Evolutionary conservation across 305 asterid genomes (phyloP).

Genomic region (Fraxinus xanthoxyloides): DNA sequence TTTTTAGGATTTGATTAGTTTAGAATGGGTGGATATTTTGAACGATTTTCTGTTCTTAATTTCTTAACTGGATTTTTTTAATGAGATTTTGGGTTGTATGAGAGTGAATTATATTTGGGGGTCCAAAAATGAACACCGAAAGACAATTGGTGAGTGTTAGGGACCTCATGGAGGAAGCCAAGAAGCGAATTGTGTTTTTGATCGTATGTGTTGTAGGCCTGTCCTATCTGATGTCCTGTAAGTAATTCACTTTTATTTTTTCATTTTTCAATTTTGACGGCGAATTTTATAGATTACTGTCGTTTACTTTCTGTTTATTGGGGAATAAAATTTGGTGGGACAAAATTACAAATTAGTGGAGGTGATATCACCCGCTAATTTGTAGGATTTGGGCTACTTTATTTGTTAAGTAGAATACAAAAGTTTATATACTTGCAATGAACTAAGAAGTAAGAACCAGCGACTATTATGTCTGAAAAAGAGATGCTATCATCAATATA

Average conservation of each 20-base stretch:
- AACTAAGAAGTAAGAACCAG: not conserved
- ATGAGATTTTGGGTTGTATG: slow-evolving; percentile 27
- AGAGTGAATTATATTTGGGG: slow-evolving; percentile 22
- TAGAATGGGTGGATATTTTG: not conserved
- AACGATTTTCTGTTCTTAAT: not conserved
- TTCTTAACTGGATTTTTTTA: slow-evolving; percentile 17
- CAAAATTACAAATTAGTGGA: not conserved
- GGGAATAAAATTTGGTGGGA: not conserved
- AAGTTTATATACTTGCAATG: not conserved
- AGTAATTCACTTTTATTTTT: slow-evolving; percentile 26
- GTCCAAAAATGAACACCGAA: slow-evolving; percentile 48
- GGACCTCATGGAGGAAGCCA: slow-evolving; percentile 62
- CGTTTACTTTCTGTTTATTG: not conserved
- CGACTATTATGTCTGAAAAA: not conserved
- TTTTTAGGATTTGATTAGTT: slow-evolving; percentile 20
- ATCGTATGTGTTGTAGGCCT: slow-evolving; percentile 53
- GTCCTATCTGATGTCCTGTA: slow-evolving; percentile 63
- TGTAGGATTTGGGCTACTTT: not conserved
- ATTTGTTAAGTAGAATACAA: not conserved
- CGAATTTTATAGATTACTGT: slow-evolving; percentile 8
- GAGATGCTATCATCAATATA: not conserved
- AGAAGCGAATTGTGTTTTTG: slow-evolving; percentile 51
- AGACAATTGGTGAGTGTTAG: slow-evolving; percentile 36
- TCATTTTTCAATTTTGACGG: not conserved
- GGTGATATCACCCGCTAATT: slow-evolving; percentile 2